Base-by-base conservation (phyloP, 176 grass and related monocot genomes). In the Eragrostis curvula region DNA sequence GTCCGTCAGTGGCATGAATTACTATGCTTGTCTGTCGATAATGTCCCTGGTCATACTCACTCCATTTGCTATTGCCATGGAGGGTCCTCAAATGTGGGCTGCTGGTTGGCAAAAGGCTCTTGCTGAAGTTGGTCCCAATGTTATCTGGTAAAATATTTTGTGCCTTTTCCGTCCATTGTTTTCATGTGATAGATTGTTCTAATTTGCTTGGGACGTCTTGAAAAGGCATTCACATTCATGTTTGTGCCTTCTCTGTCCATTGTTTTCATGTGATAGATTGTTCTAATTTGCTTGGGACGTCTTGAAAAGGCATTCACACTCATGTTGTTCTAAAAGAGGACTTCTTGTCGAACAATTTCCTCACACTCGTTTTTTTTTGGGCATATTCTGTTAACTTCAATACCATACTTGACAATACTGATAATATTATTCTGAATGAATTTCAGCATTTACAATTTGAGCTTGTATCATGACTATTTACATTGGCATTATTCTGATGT, bases 1-100 rank as follows among this genome's bases (percentile, higher is more conserved):
- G 81, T 89, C 91, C 0, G 86, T 97, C 43, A 92, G 92, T 70
- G 95, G 95, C 77, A 97, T 97, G 95, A 97, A 97, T 86, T 94
- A 97, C 71, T 97, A 97, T 30, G 92, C 95, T 11, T 97, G 95
- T 52, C 81, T 97, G 21, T 97, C 92, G 17, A 92, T 97, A 53
- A 82, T 97, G 70, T 97, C 95, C 46, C 73, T 94, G 27, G 41
- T 97, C 75, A 94, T 97, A 87, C 88, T 97, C 43, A 91, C 88
- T 78, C 95, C 95, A 69, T 97, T 97, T 74, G 89, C 95, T 58
- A 87, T 97, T 40, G 95, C 90, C 74, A 92, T 97, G 73, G 94
- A 97, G 84, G 92, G 94, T 14, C 92, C 92, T 13, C 83, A 94
- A 79, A 71, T 94, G 75, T 97, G 94, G 94, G 79, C 87, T 85